These are phyloP conservation scores for Xanthoconium purpureum DNA, from an alignment of 768 basidiomycete species.

Conservation along the genomic window DNA sequence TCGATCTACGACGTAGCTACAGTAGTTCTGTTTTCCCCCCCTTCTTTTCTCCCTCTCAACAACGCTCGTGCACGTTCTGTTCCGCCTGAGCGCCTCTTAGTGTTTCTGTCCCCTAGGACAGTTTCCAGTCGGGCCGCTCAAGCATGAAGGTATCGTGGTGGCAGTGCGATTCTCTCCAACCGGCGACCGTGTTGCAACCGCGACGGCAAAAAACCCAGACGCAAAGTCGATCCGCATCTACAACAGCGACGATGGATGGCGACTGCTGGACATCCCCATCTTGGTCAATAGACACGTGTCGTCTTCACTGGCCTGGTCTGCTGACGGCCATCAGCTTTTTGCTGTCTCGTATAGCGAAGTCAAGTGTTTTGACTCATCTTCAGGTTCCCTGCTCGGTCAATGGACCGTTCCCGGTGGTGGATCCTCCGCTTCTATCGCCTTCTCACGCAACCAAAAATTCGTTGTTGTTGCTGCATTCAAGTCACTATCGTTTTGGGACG, in stretches of 20 bases:
- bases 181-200: background rate
- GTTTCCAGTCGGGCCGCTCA: background rate
- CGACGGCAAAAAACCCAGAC: background rate
- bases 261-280: background rate
- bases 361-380: background rate
- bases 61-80: no score
- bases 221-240: background rate
- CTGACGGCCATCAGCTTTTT: background rate
- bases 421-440: background rate
- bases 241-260: background rate
- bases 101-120: no score
- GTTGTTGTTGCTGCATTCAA: background rate
- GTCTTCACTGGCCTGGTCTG: background rate
- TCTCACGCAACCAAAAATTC: background rate
- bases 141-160: background rate
- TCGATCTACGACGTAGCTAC: no score
- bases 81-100: no score
- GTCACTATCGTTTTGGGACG: conserved; percentile 5
- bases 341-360: background rate
- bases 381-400: background rate
- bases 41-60: no score
- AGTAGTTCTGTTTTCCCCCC: no score
- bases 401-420: background rate
- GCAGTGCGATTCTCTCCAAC: conserved; percentile 3
- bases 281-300: background rate